Percentiles rank a stretch among this genome's conserved stretches.
These are phyloP conservation scores for Brassica juncea DNA, from an alignment of 345 rosid species.

Conservation along the genomic window DNA sequence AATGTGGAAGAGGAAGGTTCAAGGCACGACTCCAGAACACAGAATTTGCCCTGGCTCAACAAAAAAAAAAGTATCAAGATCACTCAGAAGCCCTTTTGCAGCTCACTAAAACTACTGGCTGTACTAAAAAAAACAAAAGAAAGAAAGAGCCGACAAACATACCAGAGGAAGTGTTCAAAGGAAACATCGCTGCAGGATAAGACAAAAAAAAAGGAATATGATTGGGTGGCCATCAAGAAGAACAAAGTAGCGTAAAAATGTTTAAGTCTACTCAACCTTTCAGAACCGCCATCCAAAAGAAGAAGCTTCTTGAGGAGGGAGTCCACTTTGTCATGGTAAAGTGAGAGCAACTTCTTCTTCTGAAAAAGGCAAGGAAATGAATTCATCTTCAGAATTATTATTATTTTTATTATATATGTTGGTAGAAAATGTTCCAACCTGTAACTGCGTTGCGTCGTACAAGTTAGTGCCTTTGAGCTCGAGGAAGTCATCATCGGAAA, in stretches of 20 bases:
- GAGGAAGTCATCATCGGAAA: conserved; percentile 68
- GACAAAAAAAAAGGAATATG: background rate
- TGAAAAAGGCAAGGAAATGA: conserved; percentile 40
- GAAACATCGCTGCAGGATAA: conserved; percentile 58
- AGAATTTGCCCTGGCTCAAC: conserved; percentile 78
- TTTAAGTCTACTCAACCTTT: conserved; percentile 44
- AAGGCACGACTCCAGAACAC: conserved; percentile 94
- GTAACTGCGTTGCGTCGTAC: conserved; percentile 72
- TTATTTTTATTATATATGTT: background rate
- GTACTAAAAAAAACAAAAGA: background rate
- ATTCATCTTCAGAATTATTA: background rate
- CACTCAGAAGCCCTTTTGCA: conserved; percentile 11
- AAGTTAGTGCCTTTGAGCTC: conserved; percentile 81
- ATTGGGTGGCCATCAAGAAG: conserved; percentile 7
- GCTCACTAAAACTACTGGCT: background rate
- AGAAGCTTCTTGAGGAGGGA: conserved; percentile 75
- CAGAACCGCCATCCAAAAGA: conserved; percentile 59
- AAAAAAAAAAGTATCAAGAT: conserved; percentile 16
- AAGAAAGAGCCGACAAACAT: conserved; percentile 30
- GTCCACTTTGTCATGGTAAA: conserved; percentile 71
- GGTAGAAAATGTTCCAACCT: conserved; percentile 47
- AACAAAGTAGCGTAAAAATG: background rate
- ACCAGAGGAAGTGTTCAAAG: conserved; percentile 94
- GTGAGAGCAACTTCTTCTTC: conserved; percentile 63
- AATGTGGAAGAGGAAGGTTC: conserved; percentile 87